These are phyloP conservation scores for Chlorociboria aeruginascens DNA, from an alignment of 495 filamentous ascomycete species.

Conservation along the genomic window DNA sequence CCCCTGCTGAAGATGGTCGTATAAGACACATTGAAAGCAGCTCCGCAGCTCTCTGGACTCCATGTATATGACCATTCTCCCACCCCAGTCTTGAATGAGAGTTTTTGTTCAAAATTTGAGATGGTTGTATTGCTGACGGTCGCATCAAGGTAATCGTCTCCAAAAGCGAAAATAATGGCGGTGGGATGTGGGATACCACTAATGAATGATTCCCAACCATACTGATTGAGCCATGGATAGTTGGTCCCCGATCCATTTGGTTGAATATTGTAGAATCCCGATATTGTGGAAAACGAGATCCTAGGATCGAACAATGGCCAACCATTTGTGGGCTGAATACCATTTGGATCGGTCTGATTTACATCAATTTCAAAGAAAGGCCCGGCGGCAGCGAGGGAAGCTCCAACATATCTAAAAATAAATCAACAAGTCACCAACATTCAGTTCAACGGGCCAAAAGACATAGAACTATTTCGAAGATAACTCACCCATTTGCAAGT, in stretches of 20 bases:
- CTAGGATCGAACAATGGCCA: constrained; percentile 62
- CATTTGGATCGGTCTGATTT: constrained; percentile 19
- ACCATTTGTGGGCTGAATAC: constrained; percentile 46
- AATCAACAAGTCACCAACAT: neutral
- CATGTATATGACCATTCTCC: constrained; percentile 55
- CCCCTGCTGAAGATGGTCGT: constrained; percentile 32
- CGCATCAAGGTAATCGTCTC: constrained; percentile 44
- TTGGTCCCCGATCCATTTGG: constrained; percentile 51
- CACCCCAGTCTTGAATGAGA: constrained; percentile 51
- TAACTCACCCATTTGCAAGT: constrained; percentile 41
- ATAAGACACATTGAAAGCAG: constrained; percentile 43
- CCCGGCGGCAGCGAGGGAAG: constrained; percentile 45
- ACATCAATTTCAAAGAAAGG: constrained; percentile 59
- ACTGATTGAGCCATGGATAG: constrained; percentile 59
- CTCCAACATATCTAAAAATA: constrained; percentile 28
- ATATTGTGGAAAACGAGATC: constrained; percentile 61
- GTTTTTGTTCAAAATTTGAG: constrained; percentile 45
- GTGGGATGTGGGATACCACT: constrained; percentile 49
- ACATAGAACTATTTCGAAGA: neutral
- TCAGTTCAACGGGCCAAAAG: neutral
- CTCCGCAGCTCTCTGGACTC: constrained; percentile 37
- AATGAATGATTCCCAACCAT: constrained; percentile 63
- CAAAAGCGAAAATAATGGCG: constrained; percentile 45
- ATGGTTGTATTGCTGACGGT: constrained; percentile 48
- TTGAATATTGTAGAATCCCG: constrained; percentile 62